Conservation (phyloP, 163 green algal genomes). For the Scenedesmus sp. region DNA sequence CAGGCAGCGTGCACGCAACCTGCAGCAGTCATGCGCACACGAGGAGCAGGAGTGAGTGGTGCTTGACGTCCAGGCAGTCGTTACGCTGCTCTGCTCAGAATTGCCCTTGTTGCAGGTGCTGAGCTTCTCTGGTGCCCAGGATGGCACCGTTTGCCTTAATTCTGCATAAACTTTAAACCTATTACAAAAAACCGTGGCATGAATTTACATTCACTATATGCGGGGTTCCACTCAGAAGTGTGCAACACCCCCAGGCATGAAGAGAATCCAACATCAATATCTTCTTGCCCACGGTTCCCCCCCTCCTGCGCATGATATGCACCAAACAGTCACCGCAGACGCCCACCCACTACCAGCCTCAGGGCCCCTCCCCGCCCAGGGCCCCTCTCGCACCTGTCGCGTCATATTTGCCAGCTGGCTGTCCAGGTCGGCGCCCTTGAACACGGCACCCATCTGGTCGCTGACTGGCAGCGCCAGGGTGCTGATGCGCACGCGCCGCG, state of each 20-base stretch:
- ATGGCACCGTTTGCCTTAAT: too few relatives aligned
- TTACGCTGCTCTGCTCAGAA: neutral
- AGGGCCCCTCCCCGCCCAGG: neutral
- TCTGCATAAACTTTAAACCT: too few relatives aligned
- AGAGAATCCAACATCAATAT: too few relatives aligned
- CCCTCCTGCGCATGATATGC: too few relatives aligned
- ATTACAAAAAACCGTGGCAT: too few relatives aligned
- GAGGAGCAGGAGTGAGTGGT: neutral
- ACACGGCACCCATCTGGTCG: slow-evolving; percentile 82
- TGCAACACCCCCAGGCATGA: too few relatives aligned
- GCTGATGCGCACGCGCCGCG: slow-evolving; percentile 89
- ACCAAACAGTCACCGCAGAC: neutral
- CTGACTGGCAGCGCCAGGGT: slow-evolving; percentile 91
- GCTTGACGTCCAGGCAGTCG: neutral
- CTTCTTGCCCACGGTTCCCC: too few relatives aligned
- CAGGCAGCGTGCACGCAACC: slow-evolving; percentile 32
- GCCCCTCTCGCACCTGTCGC: neutral
- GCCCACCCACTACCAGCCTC: neutral
- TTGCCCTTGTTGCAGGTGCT: neutral
- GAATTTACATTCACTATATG: too few relatives aligned
- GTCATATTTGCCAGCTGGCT: slow-evolving; percentile 52
- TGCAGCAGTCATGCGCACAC: neutral
- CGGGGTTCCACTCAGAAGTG: too few relatives aligned
- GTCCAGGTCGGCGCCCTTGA: slow-evolving; percentile 93
- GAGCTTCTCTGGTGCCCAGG: too few relatives aligned